phyloP scores from a whole-genome alignment of 2,329 filamentous ascomycete genomes.

The Dothistroma pini region DNA sequence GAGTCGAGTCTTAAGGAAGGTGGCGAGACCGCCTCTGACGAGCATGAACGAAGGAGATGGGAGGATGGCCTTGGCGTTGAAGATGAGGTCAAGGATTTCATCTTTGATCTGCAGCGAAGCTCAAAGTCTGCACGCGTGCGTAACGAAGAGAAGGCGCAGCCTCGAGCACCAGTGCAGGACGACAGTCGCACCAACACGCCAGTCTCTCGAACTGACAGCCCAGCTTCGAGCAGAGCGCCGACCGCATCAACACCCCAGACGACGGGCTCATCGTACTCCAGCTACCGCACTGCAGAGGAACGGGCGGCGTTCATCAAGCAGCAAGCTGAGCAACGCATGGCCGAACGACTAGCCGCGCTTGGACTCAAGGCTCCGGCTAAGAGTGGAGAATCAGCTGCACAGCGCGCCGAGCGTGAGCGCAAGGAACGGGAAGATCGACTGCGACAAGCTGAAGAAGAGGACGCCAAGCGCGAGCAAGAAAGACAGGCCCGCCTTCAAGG shows the following conservation, averaged over 20 bases:
- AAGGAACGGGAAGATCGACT: slow-evolving; percentile 83
- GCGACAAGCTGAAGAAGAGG: slow-evolving; percentile 88
- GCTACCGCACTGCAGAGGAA: slow-evolving; percentile 89
- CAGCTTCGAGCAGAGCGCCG: slow-evolving; percentile 27
- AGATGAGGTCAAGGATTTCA: slow-evolving; percentile 95
- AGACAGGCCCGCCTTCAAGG: slow-evolving; percentile 77
- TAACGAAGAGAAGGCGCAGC: slow-evolving; percentile 49
- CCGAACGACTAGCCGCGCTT: slow-evolving; percentile 87
- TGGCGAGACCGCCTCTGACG: slow-evolving; percentile 67
- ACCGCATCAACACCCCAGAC: slow-evolving; percentile 44
- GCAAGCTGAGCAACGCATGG: slow-evolving; percentile 95
- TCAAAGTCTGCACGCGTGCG: slow-evolving; percentile 71
- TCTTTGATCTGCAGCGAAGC: slow-evolving; percentile 88
- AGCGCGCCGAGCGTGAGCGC: slow-evolving; percentile 83
- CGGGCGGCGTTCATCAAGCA: slow-evolving; percentile 95
- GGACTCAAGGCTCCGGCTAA: slow-evolving; percentile 83
- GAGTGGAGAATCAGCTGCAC: slow-evolving; percentile 72
- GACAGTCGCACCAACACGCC: slow-evolving; percentile 30
- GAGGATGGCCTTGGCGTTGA: slow-evolving; percentile 95
- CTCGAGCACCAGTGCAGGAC: slow-evolving; percentile 24
- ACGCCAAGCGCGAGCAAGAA: slow-evolving; percentile 81
- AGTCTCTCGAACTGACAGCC: slow-evolving; percentile 30
- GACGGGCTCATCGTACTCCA: slow-evolving; percentile 65
- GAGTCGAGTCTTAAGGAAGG: slow-evolving; percentile 86
- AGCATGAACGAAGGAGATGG: slow-evolving; percentile 91